Conservation (phyloP, 768 basidiomycete genomes). For the Rhodotorula sphaerocarpa region DNA sequence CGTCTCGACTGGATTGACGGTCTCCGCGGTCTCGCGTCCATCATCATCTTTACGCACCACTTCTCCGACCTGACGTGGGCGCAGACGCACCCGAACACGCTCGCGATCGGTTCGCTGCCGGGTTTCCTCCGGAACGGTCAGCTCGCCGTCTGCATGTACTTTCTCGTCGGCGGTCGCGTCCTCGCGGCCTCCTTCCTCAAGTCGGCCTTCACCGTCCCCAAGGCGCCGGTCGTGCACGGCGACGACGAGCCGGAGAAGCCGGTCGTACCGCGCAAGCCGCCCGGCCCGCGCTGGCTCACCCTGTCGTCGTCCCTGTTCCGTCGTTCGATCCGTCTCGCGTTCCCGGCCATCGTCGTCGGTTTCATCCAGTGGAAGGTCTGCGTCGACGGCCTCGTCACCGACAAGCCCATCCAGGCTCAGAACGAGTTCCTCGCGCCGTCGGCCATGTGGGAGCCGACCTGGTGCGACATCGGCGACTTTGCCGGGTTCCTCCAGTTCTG, state of each 20-base stretch:
- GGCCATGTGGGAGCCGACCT: conserved; percentile 40
- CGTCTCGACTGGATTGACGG: conserved; percentile 42
- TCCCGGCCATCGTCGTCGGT: conserved; percentile 41
- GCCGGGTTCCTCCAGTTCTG: conserved; percentile 41
- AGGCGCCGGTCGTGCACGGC: conserved; percentile 40
- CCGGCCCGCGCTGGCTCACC: conserved; percentile 41
- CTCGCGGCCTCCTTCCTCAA: conserved; percentile 41
- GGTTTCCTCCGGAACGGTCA: conserved; percentile 41
- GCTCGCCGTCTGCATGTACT: conserved; percentile 41
- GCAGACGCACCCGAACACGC: conserved; percentile 35
- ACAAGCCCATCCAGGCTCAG: conserved; percentile 27
- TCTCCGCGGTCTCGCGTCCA: conserved; percentile 39
- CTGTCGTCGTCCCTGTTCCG: conserved; percentile 42
- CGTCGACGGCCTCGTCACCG: conserved; percentile 26
- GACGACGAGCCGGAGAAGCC: conserved; percentile 40
- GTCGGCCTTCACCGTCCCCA: conserved; percentile 39
- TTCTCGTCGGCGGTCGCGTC: conserved; percentile 41
- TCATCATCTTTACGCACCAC: conserved; percentile 43
- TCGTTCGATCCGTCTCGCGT: conserved; percentile 42
- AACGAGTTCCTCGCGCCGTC: conserved; percentile 37
- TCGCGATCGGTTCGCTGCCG: conserved; percentile 34
- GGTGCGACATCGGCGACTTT: conserved; percentile 41
- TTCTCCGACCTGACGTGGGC: conserved; percentile 41
- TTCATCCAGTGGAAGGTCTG: conserved; percentile 41
- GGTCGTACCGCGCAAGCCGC: conserved; percentile 28